These are phyloP conservation scores for Teratosphaeria epicoccoides DNA, from an alignment of 2,329 filamentous ascomycete genomes.

Conservation along the genomic window DNA sequence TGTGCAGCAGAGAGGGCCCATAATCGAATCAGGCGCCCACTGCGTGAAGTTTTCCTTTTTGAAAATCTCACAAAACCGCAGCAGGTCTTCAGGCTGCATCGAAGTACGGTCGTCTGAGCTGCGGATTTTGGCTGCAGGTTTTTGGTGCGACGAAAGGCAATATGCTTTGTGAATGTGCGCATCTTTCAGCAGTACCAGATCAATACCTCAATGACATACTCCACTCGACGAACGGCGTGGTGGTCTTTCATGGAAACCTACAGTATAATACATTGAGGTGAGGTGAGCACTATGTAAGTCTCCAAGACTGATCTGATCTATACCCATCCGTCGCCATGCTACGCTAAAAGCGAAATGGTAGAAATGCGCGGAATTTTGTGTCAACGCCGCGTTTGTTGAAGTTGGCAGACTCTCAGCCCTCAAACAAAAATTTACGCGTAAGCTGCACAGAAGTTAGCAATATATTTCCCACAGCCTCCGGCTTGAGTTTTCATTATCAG, in stretches of 20 bases:
- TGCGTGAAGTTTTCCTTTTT: too few species aligned
- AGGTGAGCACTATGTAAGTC: neutral
- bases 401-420: conserved; percentile 1
- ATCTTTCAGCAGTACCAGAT: neutral
- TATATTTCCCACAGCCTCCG: neutral
- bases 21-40: too few species aligned
- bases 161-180: neutral
- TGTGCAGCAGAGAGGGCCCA: too few species aligned
- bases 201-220: neutral
- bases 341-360: neutral
- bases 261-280: neutral
- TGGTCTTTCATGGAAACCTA: neutral
- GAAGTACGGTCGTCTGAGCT: too few species aligned
- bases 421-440: conserved; percentile 10
- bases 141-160: neutral
- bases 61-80: too few species aligned
- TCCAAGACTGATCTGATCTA: neutral
- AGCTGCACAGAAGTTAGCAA: conserved; percentile 8
- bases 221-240: too few species aligned
- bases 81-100: too few species aligned
- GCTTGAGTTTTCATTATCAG: neutral
- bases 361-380: neutral
- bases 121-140: too few species aligned
- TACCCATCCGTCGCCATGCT: conserved; percentile 4
- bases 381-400: neutral